These are phyloP conservation scores for Syncephalastrum contaminatum DNA, from an alignment of 371 early-diverging fungal species.

Conservation along the genomic window DNA sequence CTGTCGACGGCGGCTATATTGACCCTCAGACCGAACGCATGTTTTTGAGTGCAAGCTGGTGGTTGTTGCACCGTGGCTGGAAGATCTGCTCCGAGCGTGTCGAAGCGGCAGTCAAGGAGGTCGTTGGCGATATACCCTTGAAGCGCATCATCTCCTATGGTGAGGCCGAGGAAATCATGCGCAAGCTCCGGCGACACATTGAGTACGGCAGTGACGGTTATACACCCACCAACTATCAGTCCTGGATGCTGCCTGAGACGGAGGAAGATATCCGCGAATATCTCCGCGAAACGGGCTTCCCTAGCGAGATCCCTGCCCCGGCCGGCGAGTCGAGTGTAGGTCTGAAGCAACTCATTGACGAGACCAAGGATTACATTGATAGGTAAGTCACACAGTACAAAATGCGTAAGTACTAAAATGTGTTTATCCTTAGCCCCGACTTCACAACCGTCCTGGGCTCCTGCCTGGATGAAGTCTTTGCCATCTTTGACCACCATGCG, in stretches of 20 bases:
- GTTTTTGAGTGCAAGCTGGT: conserved; percentile 90
- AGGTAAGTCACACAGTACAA: conserved; percentile 38
- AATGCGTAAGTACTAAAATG: neutral
- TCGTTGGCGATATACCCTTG: conserved; percentile 50
- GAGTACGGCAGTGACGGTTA: conserved; percentile 33
- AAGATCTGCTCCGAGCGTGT: conserved; percentile 66
- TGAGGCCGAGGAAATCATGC: conserved; percentile 25
- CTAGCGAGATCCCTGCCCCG: conserved; percentile 13
- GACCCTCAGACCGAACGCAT: conserved; percentile 68
- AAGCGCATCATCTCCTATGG: conserved; percentile 31
- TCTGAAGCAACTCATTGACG: conserved; percentile 69
- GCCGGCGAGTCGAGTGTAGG: conserved; percentile 32
- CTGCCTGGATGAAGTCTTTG: conserved; percentile 64
- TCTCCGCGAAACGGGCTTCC: conserved; percentile 58
- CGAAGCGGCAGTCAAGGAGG: conserved; percentile 62
- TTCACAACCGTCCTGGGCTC: conserved; percentile 49
- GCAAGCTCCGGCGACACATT: conserved; percentile 27
- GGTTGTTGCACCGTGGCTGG: conserved; percentile 91
- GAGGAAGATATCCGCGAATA: conserved; percentile 59
- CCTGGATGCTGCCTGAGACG: conserved; percentile 72
- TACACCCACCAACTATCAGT: conserved; percentile 40
- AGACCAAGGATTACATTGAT: conserved; percentile 80
- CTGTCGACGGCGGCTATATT: conserved; percentile 39
- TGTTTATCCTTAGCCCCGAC: conserved; percentile 49
- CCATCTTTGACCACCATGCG: conserved; percentile 45